Conservation (phyloP, 305 asterid species). For the Fraxinus baroniana region DNA sequence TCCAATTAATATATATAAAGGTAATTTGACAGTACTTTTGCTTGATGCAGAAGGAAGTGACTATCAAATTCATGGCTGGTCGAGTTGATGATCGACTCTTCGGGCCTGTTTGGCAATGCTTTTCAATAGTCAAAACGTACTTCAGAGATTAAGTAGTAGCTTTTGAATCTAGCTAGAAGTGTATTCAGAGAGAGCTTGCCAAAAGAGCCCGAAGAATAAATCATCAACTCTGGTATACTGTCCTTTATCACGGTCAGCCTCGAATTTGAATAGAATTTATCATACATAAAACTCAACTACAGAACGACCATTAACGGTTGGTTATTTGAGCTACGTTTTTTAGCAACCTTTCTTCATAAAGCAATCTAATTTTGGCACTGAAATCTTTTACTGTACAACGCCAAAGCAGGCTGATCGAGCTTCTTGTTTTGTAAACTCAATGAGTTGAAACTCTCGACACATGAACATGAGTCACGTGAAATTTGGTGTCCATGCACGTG, state of each 20-base stretch:
- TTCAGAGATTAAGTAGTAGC: background rate
- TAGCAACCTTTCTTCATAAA: background rate
- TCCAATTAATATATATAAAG: too few species aligned
- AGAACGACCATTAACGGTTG: background rate
- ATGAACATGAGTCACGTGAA: too few species aligned
- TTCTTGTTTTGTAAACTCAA: background rate
- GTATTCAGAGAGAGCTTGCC: background rate
- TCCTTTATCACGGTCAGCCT: background rate
- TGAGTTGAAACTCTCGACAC: background rate
- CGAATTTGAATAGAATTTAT: background rate
- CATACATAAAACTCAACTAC: background rate
- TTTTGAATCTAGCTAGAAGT: background rate
- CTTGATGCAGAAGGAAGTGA: background rate
- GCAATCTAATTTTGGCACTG: background rate
- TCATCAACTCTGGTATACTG: background rate
- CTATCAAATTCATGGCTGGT: too few species aligned
- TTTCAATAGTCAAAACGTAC: background rate
- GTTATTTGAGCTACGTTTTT: too few species aligned
- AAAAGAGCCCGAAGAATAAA: background rate
- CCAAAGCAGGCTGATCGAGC: background rate
- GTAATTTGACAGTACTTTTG: too few species aligned
- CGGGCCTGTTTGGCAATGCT: background rate
- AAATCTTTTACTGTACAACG: background rate
- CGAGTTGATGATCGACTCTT: background rate
- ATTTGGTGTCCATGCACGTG: background rate